Base-by-base conservation (phyloP, 2,329 filamentous ascomycete genomes). In the Xylaria sp. region DNA sequence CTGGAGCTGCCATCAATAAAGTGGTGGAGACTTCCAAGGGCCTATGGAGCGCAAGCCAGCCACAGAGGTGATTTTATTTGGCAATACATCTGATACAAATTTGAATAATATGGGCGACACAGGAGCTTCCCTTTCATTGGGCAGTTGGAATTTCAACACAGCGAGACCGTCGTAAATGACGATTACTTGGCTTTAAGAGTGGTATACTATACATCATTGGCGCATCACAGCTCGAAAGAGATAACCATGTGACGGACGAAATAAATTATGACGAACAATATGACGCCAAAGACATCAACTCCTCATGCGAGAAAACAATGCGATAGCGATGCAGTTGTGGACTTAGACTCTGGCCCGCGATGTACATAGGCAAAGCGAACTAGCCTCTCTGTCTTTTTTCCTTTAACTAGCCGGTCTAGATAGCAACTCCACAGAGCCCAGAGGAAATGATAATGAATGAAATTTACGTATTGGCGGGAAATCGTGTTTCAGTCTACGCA, bases 21-120 rank as follows among this genome's bases (percentile, higher is more conserved):
- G 83, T 90, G 15, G 81, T 89, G n/a, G 88, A 91, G 79, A 90
- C 88, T 34, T 89, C 86, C 44, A 90, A 88, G 74, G 89, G 89
- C 1, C 79, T 91, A 65, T 91, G 89, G 89, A 87, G 80, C 63
- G 79, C 77, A 2, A 77, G 77, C 44, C 76, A 78, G 55, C 73
- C 73, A 39, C 69, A 73, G 70, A 75, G 73, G 72, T 79, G 71
- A 78, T 41, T 13, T 34, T 25, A 48, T 41, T 23, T 54, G n/a
- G 13, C 39, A 63, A 39, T 58, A 61, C 23, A 54, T 71, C 18
- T 54, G 13, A 59, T 63, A 56, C n/a, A 39, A 56, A 48, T 52
- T 67, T 67, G 63, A 66, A 67, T 70, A 69, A 28, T 46, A 15
- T 60, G 31, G 31, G 46, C 55, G 39, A 41, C 54, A 20, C 28